Percentiles rank a stretch among this genome's conserved stretches.
Evolutionary conservation across 345 rosid genomes (phyloP).

Genomic region (Corchorus capsularis): DNA sequence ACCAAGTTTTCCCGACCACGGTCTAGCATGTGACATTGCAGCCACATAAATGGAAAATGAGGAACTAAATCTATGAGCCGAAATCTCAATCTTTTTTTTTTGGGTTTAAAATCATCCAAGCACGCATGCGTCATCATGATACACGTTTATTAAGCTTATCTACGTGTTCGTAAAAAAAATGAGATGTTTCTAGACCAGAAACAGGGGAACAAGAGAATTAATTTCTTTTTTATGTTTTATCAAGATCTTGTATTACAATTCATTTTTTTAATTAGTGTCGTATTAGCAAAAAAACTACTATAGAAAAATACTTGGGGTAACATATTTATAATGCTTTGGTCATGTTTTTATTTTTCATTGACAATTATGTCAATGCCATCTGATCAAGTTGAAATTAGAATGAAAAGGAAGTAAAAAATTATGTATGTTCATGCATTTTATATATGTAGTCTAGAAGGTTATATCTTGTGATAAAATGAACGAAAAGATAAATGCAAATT

Average conservation of each 20-base stretch:
- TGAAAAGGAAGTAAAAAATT: not conserved
- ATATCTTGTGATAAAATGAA: not conserved
- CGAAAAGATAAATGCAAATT: not conserved
- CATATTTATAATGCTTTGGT: not conserved
- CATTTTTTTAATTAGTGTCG: not conserved
- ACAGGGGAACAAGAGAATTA: slow-evolving; percentile 29
- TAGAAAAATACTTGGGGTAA: not conserved
- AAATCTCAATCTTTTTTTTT: not conserved
- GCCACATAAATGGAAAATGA: slow-evolving; percentile 25
- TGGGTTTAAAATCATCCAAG: not conserved
- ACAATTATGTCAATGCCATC: not conserved
- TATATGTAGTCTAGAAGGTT: too few relatives aligned
- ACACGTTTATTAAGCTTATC: slow-evolving; percentile 20
- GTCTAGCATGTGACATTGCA: slow-evolving; percentile 5
- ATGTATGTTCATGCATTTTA: not conserved
- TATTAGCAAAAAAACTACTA: not conserved
- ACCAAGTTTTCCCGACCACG: slow-evolving; percentile 18
- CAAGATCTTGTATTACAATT: not conserved
- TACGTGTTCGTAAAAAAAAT: not conserved
- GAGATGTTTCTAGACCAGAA: slow-evolving; percentile 31
- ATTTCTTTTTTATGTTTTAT: too few relatives aligned
- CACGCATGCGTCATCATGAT: slow-evolving; percentile 21
- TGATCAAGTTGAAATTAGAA: not conserved
- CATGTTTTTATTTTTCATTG: not conserved
- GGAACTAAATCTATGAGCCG: slow-evolving; percentile 20